Evolutionary conservation across 83 land plant species (phyloP).

Genomic region (Diphasiastrum complanatum): DNA sequence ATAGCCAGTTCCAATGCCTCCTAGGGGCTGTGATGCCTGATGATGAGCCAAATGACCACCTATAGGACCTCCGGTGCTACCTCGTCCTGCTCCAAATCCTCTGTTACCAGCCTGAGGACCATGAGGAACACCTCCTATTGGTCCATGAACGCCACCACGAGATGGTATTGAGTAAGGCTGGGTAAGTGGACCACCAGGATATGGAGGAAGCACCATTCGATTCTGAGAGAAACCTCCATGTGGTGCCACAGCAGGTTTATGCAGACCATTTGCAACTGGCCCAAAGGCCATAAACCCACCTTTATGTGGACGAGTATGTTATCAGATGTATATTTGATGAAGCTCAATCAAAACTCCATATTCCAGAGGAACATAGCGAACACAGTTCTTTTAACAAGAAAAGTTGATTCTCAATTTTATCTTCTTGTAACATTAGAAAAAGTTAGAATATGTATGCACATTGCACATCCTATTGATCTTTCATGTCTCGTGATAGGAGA

Average conservation of each 20-base stretch:
- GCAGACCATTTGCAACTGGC: constrained; percentile 61
- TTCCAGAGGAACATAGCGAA: neutral
- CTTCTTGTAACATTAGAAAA: too few relatives aligned
- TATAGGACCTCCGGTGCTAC: constrained; percentile 84
- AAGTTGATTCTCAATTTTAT: too few relatives aligned
- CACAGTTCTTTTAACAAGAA: neutral
- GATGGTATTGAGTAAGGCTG: constrained; percentile 98
- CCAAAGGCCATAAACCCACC: constrained; percentile 74
- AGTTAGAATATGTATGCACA: too few relatives aligned
- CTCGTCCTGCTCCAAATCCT: constrained; percentile 90
- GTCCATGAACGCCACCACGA: constrained; percentile 92
- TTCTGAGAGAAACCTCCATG: constrained; percentile 53
- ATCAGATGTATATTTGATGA: neutral
- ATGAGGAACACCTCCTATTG: constrained; percentile 88
- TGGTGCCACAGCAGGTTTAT: constrained; percentile 67
- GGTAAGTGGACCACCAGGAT: constrained; percentile 68
- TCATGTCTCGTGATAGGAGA: neutral
- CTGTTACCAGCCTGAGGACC: constrained; percentile 74
- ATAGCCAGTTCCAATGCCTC: constrained; percentile 58
- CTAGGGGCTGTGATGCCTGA: constrained; percentile 72
- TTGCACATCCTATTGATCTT: neutral
- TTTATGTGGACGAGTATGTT: constrained; percentile 12
- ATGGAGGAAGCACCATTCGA: constrained; percentile 67
- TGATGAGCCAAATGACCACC: constrained; percentile 98
- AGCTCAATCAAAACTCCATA: too few relatives aligned